These are phyloP conservation scores for Cryphonectria japonica DNA, from an alignment of 2,329 filamentous ascomycete genomes.

Conservation along the genomic window DNA sequence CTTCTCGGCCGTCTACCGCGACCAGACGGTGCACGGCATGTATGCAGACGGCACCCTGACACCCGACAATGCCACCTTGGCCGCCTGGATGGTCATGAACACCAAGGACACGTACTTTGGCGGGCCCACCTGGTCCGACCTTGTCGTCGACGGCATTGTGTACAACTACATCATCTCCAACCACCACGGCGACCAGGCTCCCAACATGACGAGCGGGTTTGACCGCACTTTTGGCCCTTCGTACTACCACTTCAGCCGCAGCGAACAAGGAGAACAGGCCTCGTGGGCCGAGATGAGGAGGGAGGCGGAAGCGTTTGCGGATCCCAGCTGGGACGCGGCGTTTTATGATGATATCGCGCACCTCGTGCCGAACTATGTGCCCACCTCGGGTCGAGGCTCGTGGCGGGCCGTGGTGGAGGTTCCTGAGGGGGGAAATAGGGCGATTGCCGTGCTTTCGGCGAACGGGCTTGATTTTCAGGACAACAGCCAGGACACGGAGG, in stretches of 20 bases:
- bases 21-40: constrained; percentile 61
- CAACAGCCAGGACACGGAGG: constrained; percentile 56
- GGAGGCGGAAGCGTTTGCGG: constrained; percentile 57
- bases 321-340: constrained; percentile 57
- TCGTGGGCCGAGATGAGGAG: constrained; percentile 52
- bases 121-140: constrained; percentile 64
- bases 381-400: constrained; percentile 53
- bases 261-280: constrained; percentile 50
- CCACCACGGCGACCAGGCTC: constrained; percentile 63
- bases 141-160: constrained; percentile 66
- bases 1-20: constrained; percentile 61
- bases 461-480: constrained; percentile 60
- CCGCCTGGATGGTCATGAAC: constrained; percentile 68
- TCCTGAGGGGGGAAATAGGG: constrained; percentile 52
- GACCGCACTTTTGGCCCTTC: constrained; percentile 68
- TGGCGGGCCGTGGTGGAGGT: constrained; percentile 56
- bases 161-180: constrained; percentile 68
- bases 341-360: constrained; percentile 68
- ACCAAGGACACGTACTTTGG: constrained; percentile 66
- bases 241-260: constrained; percentile 67
- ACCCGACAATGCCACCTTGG: constrained; percentile 55
- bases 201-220: constrained; percentile 67
- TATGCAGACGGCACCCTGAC: constrained; percentile 46
- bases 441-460: constrained; percentile 59
- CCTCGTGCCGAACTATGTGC: constrained; percentile 62